Evolutionary conservation across 306 rosid species (phyloP).

Genomic region (Argentina anserina): DNA sequence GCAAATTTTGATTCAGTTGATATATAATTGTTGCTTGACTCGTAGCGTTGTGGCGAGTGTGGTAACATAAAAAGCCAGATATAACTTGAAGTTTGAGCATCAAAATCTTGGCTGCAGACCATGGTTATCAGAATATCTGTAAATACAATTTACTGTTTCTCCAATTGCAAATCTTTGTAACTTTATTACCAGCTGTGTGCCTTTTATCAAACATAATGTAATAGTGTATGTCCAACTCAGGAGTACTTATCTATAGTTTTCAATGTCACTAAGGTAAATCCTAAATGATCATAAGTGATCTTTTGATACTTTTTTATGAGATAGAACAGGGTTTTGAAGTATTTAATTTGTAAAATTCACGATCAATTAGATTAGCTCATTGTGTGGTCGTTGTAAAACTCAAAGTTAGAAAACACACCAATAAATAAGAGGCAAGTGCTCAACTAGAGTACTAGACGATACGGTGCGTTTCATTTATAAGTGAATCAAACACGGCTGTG

Average conservation of each 20-base stretch:
- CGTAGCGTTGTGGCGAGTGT: not conserved
- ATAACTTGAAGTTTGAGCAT: not conserved
- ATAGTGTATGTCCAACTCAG: too few relatives aligned
- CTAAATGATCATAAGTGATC: too few relatives aligned
- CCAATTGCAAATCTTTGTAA: not conserved
- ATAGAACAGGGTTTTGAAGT: too few relatives aligned
- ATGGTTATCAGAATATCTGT: not conserved
- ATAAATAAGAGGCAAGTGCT: too few relatives aligned
- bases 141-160: not conserved
- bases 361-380: too few relatives aligned
- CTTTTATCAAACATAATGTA: not conserved
- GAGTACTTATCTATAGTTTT: too few relatives aligned
- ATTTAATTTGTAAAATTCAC: too few relatives aligned
- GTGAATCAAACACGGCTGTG: not conserved
- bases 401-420: too few relatives aligned
- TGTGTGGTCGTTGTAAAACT: too few relatives aligned
- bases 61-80: not conserved
- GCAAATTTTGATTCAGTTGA: not conserved
- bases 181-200: not conserved
- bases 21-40: not conserved
- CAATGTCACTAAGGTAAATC: too few relatives aligned
- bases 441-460: not conserved
- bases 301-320: too few relatives aligned
- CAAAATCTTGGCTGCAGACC: not conserved
- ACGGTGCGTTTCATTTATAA: slow-evolving; percentile 2